phyloP scores from a whole-genome alignment of 2,329 filamentous ascomycete species.

The Rhynchosporium agropyri region DNA sequence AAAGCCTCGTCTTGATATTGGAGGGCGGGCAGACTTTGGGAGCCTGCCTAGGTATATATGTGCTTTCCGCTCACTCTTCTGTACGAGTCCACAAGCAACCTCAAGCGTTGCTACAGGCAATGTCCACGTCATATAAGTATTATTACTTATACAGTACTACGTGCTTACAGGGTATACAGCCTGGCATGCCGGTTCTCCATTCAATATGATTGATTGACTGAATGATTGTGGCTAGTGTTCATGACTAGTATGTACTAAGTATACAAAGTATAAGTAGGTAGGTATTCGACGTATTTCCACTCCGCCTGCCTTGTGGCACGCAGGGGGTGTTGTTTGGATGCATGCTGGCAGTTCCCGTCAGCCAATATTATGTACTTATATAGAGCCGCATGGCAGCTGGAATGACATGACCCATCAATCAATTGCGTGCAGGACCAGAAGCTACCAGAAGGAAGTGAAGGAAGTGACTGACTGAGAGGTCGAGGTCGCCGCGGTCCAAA shows the following conservation, averaged over 20 bases:
- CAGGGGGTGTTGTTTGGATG: slow-evolving; percentile 27
- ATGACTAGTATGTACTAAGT: slow-evolving; percentile 2
- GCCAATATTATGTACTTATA: slow-evolving; percentile 17
- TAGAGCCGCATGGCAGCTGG: slow-evolving; percentile 14
- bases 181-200: background rate
- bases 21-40: background rate
- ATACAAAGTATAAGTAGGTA: too few species aligned
- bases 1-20: background rate
- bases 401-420: slow-evolving; percentile 12
- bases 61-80: background rate
- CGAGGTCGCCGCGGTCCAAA: too few species aligned
- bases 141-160: too few species aligned
- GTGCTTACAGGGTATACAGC: background rate
- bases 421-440: background rate
- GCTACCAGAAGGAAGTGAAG: too few species aligned
- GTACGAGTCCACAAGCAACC: slow-evolving; percentile 6
- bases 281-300: slow-evolving; percentile 25
- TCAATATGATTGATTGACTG: slow-evolving; percentile 5
- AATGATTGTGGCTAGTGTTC: slow-evolving; percentile 16
- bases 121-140: slow-evolving; percentile 20
- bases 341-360: slow-evolving; percentile 19
- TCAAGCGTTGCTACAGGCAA: slow-evolving; percentile 10
- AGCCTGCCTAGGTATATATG: background rate
- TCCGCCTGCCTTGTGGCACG: slow-evolving; percentile 31
- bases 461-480: too few species aligned